phyloP scores from a whole-genome alignment of 495 filamentous ascomycete genomes.

The Neurospora pannonica region DNA sequence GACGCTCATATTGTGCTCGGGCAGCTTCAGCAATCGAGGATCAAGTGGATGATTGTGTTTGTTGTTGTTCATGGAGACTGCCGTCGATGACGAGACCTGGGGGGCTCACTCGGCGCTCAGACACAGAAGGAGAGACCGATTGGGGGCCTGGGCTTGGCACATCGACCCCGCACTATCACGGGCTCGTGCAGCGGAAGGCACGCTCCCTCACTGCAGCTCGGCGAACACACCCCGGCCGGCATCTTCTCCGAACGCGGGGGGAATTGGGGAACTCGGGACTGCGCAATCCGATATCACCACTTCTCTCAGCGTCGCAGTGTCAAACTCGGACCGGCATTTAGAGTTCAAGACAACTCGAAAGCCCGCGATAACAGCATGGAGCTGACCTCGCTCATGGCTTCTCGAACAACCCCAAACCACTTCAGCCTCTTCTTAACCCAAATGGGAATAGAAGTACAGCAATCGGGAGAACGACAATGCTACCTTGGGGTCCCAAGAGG shows the following conservation, averaged over 20 bases:
- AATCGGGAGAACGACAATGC: background rate
- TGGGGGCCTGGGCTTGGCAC: background rate
- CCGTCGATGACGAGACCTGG: background rate
- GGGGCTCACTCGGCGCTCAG: no score
- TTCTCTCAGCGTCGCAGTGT: background rate
- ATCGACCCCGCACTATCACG: background rate
- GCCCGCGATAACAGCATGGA: background rate
- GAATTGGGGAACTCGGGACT: background rate
- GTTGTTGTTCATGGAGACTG: background rate
- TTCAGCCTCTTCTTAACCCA: background rate
- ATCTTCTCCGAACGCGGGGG: background rate
- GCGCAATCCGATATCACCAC: background rate
- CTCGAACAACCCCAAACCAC: background rate
- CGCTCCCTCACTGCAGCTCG: background rate
- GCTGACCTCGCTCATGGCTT: background rate
- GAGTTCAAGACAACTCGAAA: background rate
- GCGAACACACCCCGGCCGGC: background rate
- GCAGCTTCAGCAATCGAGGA: background rate
- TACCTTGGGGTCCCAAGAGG: background rate
- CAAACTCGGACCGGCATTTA: background rate
- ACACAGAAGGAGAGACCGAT: background rate
- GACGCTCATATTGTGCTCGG: background rate
- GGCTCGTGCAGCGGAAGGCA: background rate
- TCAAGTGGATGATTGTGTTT: background rate
- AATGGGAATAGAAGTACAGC: background rate